Evolutionary conservation across 75 land plant genomes (phyloP), one percentile per base, ranked within the genome.

Genomic region (Cryptomeria japonica): DNA sequence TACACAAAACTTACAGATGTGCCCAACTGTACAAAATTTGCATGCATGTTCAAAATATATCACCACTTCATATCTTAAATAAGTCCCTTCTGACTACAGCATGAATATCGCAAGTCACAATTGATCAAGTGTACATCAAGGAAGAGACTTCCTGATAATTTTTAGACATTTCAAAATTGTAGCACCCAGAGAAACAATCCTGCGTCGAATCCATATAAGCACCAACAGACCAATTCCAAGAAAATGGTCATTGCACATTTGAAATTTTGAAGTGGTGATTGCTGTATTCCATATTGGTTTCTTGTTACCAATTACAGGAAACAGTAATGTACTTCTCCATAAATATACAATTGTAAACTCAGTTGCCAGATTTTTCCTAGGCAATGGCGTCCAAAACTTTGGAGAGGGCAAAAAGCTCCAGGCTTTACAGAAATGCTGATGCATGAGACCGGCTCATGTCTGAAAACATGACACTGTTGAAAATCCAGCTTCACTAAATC

Each of bases 311-410:
- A 56, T 56, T 56, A 56, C 61, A 56, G 19, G 75, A 70, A 70
- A 31, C 37, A 75, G 77, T 75, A 89, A 82, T 37, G 90, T 90
- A 37, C 90, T 70, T 90, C 76, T 0, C 13, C 37, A 32, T 37
- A 32, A 56, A 51, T 39, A 22, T 44, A 44, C 32, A 82, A 46
- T 42, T n/a, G 34, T 82, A 46, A 82, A 42, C 53, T 28, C 49
- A 9, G 47, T 41, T 44, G 13, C 31, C 13, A 18, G 28, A 80
- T 44, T 39, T 80, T 10, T 80, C 28, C 22, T 25, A 25, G 13
- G 42, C 11, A n/a, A 82, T 46, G 51, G 51, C n/a, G 13, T 46
- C 84, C 51, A 82, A 82, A 82, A 44, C 13, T 82, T 11, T 46
- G 13, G 46, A n/a, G 51, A 82, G 4, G 51, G 11, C 14, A 46